A percentile compares a stretch with the other conserved stretches of the same genome.
Conservation (phyloP, 768 basidiomycete genomes). For the Pulveroboletus sp. region DNA sequence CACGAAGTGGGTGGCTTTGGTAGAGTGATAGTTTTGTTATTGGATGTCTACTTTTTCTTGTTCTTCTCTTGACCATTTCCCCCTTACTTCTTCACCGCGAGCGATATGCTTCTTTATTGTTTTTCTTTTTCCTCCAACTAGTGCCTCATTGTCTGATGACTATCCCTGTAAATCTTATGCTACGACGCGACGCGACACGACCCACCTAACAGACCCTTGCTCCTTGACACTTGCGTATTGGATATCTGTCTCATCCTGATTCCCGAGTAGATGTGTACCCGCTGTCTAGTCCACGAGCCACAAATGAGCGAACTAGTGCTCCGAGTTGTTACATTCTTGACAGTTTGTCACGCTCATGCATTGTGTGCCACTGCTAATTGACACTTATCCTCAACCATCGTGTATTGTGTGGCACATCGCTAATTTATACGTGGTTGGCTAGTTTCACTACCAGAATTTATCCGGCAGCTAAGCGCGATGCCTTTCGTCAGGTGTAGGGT, state of each 20-base stretch:
- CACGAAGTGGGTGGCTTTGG: constrained; percentile 58
- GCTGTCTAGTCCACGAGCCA: neutral
- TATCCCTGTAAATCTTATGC: constrained; percentile 15
- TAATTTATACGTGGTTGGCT: no score
- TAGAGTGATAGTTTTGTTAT: constrained; percentile 27
- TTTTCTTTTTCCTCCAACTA: constrained; percentile 1
- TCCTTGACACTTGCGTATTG: constrained; percentile 7
- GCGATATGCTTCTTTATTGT: constrained; percentile 18
- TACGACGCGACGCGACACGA: constrained; percentile 29
- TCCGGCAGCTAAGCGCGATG: constrained; percentile 23
- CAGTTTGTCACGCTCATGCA: neutral
- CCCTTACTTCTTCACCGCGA: constrained; percentile 24
- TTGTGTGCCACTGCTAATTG: constrained; percentile 1
- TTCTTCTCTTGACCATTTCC: constrained; percentile 14
- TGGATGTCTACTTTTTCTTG: constrained; percentile 37
- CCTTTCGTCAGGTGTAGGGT: constrained; percentile 24
- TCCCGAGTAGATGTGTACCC: constrained; percentile 11
- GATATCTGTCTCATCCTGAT: neutral
- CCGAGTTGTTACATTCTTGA: no score
- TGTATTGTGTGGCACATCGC: neutral
- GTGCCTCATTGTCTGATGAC: constrained; percentile 9
- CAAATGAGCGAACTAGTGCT: no score
- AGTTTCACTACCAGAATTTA: no score
- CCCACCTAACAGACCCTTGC: constrained; percentile 16
- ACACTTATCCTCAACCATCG: neutral